Evolutionary conservation across 2,329 filamentous ascomycete genomes (phyloP).

Genomic region (Raffaelea albimanens): DNA sequence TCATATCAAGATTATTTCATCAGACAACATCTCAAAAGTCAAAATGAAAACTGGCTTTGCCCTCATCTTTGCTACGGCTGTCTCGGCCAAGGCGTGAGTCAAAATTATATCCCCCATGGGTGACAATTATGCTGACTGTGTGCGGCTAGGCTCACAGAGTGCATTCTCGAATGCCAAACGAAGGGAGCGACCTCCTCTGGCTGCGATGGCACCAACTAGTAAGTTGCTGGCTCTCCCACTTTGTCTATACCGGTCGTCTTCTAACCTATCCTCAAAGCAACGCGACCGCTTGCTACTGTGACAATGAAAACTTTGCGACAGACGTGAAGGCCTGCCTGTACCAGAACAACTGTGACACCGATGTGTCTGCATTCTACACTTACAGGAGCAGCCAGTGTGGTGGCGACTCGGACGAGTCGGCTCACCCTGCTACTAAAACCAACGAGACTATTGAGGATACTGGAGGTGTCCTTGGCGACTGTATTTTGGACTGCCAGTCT

Average conservation of each 20-base stretch:
- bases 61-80: background rate
- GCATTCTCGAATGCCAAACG: background rate
- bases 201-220: background rate
- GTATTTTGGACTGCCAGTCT: background rate
- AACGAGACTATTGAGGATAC: background rate
- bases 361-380: background rate
- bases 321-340: constrained; percentile 1
- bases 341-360: background rate
- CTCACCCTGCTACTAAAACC: too few relatives aligned
- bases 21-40: too few relatives aligned
- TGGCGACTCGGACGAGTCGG: background rate
- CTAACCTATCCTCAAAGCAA: background rate
- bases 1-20: too few relatives aligned
- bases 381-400: background rate
- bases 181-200: background rate
- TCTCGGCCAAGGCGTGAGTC: constrained; percentile 1
- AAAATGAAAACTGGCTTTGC: background rate
- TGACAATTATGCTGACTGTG: background rate
- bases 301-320: background rate
- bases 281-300: background rate
- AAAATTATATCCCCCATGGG: background rate
- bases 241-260: background rate
- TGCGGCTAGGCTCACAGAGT: background rate
- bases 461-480: background rate
- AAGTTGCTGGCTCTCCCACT: background rate